These are phyloP conservation scores for Elaphomyces granulatus DNA, from an alignment of 495 filamentous ascomycete species.

Conservation along the genomic window DNA sequence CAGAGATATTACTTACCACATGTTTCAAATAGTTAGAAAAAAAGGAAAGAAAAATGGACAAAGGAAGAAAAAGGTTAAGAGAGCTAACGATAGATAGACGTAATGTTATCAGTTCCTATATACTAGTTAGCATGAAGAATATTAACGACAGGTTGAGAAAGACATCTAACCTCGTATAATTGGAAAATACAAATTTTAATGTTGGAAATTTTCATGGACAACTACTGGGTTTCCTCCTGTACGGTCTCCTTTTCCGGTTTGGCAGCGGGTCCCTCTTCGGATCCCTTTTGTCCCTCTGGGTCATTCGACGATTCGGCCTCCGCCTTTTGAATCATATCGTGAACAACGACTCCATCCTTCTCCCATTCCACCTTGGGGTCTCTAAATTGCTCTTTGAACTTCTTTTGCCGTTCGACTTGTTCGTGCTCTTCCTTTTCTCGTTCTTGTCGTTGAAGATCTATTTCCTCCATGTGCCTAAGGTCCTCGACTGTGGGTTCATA, in stretches of 20 bases:
- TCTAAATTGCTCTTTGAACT: conserved; percentile 58
- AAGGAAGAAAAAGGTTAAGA: too few relatives aligned
- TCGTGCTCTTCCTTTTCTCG: conserved; percentile 63
- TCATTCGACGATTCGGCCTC: conserved; percentile 12
- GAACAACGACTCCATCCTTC: conserved; percentile 62
- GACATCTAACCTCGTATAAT: too few relatives aligned
- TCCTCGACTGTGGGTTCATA: conserved; percentile 98
- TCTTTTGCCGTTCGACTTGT: conserved; percentile 32
- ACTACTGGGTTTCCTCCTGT: too few relatives aligned
- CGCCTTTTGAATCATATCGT: conserved; percentile 48
- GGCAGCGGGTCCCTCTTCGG: conserved; percentile 6
- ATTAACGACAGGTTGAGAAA: too few relatives aligned
- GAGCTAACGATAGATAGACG: too few relatives aligned
- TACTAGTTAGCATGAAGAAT: too few relatives aligned
- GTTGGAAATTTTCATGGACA: too few relatives aligned
- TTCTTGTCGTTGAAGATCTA: conserved; percentile 64
- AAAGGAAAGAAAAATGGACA: too few relatives aligned
- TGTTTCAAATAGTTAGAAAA: too few relatives aligned
- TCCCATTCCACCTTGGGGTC: conserved; percentile 63
- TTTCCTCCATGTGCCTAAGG: conserved; percentile 94
- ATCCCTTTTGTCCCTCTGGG: conserved; percentile 1
- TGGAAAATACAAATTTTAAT: too few relatives aligned
- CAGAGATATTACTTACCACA: too few relatives aligned
- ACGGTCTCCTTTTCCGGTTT: conserved; percentile 4
- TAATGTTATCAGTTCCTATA: too few relatives aligned